Evolutionary conservation across 306 rosid genomes (phyloP).

Genomic region (Geum urbanum): DNA sequence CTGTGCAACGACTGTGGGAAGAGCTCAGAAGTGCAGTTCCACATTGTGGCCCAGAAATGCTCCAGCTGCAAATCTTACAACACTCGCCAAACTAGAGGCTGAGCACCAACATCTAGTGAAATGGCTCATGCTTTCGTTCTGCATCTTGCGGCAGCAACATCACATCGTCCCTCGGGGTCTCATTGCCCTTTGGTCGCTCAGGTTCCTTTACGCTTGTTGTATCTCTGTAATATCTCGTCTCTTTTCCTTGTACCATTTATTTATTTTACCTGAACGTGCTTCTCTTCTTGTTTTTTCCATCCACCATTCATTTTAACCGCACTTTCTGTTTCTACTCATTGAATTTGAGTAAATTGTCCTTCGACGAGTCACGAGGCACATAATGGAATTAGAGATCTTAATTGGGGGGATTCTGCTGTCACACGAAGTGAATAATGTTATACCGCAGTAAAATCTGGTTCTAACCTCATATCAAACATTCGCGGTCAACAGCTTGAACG

Average conservation of each 20-base stretch:
- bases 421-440: too few species aligned
- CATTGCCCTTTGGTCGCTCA: neutral
- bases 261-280: too few species aligned
- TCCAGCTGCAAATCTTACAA: constrained; percentile 76
- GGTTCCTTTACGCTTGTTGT: neutral
- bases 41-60: constrained; percentile 76
- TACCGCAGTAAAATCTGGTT: too few species aligned
- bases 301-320: too few species aligned
- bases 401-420: too few species aligned
- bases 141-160: neutral
- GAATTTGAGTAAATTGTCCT: too few species aligned
- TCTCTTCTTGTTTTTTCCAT: too few species aligned
- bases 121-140: neutral
- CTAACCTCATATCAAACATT: too few species aligned
- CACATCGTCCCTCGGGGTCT: neutral
- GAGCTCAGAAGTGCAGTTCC: constrained; percentile 57
- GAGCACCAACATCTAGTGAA: constrained; percentile 12
- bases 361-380: too few species aligned
- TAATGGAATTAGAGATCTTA: too few species aligned
- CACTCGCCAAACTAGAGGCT: constrained; percentile 71
- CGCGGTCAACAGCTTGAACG: too few species aligned
- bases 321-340: too few species aligned
- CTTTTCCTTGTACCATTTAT: neutral
- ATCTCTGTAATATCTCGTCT: neutral
- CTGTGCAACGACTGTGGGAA: constrained; percentile 84